Base-by-base conservation (phyloP, 768 basidiomycete genomes). In the Tricholoma sp. region DNA sequence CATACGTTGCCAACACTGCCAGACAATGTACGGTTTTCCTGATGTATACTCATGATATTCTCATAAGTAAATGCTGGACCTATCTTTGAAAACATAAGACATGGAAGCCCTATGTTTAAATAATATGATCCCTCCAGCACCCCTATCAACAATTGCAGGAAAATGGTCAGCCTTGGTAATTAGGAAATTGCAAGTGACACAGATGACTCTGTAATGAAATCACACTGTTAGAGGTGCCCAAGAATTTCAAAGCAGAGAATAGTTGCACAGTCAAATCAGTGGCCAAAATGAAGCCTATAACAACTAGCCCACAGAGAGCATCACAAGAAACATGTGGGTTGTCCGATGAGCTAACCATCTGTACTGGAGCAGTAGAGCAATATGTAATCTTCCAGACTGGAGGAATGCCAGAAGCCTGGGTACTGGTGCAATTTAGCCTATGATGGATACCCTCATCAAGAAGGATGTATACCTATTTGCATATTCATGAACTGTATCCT, bases 71-170 rank as follows among this genome's bases (percentile, higher is more conserved):
- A 86, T 2, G 85, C 80, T 0, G 86, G 84, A 0, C 89, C 77
- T 50, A 90, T 87, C 59, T 82, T 86, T 6, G 85, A 86, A 67
- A 90, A 88, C 74, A 89, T 68, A 12, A 89, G 75, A 60, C 78
- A 78, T 10, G 88, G 88, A 6, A 85, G 62, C 2, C 81, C 74
- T 54, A 89, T 75, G 59, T 86, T 88, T n/a, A n/a, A n/a, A n/a
- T 72, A 90, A 68, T 28, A 83, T 66, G 6, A 89, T 70, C 59
- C 86, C 84, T 0, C 83, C 85, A 1, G 76, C 76, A 4, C 85
- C 82, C 51, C n/a, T n/a, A n/a, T n/a, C n/a, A n/a, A n/a, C n/a
- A n/a, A n/a, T n/a, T n/a, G n/a, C n/a, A n/a, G n/a, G n/a, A n/a
- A n/a, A 80, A 28, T 88, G 74, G 32, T 83, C 83, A 0, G 75